Evolutionary conservation across 2,329 filamentous ascomycete genomes (phyloP), one percentile per base, ranked within the genome.

Genomic region (Paecilomyces sp.): DNA sequence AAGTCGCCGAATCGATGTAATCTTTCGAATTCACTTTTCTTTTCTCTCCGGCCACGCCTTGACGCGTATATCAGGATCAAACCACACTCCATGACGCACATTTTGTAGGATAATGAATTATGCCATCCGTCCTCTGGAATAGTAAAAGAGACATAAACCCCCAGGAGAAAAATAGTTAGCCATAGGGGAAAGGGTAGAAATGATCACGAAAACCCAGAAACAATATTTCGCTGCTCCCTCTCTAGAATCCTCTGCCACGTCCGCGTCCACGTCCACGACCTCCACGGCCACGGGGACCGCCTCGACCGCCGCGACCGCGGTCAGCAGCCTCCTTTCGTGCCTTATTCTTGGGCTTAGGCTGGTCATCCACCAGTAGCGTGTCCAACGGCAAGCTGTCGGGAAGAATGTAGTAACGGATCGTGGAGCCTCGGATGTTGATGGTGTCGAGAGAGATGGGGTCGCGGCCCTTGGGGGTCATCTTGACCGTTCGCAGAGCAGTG

Each of bases 291-390:
- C 80, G 77, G 11, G 78, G 77, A 41, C 80, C 72, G 25, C 79
- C 74, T 54, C 78, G 67, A n/a, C 78, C 73, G 22, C 78, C 73
- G 54, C 79, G 73, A 53, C 81, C 77, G 55, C 87, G 80, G 57
- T 79, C 77, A 51, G 72, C 41, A 22, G 41, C 83, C 80, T 97
- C 94, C 83, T 99, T 99, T 73, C 93, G 86, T 28, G 94, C 93
- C 87, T 99, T 99, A 81, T 99, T 99, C 89, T 97, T 97, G 62
- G 94, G 93, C 83, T 99, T 99, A 57, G 93, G 92, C 70, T 91
- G 87, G 78, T 99, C 94, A 75, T 99, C 94, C 68, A 99, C 92
- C 63, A 99, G 84, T 57, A 99, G 84, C 50, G 93, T 97, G 77
- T 99, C 94, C 65, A 99, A 85, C 47, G 93, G 93, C 70, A 99